Evolutionary conservation across 495 filamentous ascomycete species (phyloP), one percentile per base, ranked within the genome.

Genomic region (Amniculicola lignicola): DNA sequence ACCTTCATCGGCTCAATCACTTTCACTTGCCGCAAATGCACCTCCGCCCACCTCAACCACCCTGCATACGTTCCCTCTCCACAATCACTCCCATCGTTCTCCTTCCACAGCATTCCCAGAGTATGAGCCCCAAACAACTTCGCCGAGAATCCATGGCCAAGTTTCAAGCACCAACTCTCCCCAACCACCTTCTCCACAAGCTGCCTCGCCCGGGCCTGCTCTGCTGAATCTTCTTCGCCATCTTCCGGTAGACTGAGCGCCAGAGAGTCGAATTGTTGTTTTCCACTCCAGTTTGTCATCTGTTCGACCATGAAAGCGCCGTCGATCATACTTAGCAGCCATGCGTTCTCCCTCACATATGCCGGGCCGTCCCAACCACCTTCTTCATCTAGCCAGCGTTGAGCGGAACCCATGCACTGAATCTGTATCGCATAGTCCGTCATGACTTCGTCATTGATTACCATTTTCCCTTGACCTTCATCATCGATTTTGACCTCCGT

Each of bases 281-380:
- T 57, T 11, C 79, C 77, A 54, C 78, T 67, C 75, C 77, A 81
- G 0, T 45, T 57, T 2, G 78, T 79, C 15, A 75, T 53, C 28
- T 76, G 69, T 50, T 82, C 79, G 46, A 78, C 75, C 5, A 77
- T 66, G 66, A 79, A 77, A 25, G 76, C 74, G 5, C 72, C 75
- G 3, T 64, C 70, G 70, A 77, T 78, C 51, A 68, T 78, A 9
- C 79, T 72, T 24, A 78, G 72, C 1, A 68, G 74, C 19, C 33
- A 55, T 1, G 24, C 24, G 22, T 55, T 55, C 28, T 55, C 52
- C 7, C 25, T 54, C 74, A 81, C 18, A 78, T 81, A 81, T 35
- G 66, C 52, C 0, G 78, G 77, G 19, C 79, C 79, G 59, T 82
- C 67, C 79, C 79, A 82, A 1, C 57, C 66, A 18, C 70, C 75